Evolutionary conservation across 164 flowering plant genomes (phyloP), one percentile per base, ranked within the genome.

Genomic region (Umbellularia californica): DNA sequence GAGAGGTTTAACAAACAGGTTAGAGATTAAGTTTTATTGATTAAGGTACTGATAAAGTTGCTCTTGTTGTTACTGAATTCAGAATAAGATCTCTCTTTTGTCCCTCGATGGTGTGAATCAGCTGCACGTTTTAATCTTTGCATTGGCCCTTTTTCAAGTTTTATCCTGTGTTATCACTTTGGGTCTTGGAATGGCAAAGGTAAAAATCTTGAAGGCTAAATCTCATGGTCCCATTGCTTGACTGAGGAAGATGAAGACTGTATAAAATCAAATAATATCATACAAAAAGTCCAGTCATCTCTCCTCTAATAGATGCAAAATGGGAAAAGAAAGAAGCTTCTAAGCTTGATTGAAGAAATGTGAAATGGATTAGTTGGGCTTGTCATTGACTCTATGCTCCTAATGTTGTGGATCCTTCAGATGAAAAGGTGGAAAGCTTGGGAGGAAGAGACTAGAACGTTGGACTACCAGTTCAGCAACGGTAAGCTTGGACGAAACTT

Each of bases 381-480:
- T 19, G 28, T 35, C 55, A 50, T 64, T 65, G 17, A 73, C 17
- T 15, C 35, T 47, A 7, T 76, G 24, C 27, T 30, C 2, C 47
- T 69, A 62, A 50, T 25, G 15, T 69, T 60, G 52, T 69, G 52
- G 22, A n/a, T 69, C 72, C 22, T 33, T 14, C 82, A 89, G 93
- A 86, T 88, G 90, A 85, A 74, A 66, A 79, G 76, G 27, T 89
- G 90, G 93, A 79, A 83, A 60, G 72, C 80, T 71, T 89, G 93
- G 93, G 90, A 89, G 72, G 93, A 83, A 81, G 88, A 89, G 74
- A 88, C 93, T 28, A 83, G 79, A 75, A 83, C 88, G 0, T 58
- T 88, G 47, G 89, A 89, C 25, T 89, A 89, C 74, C 84, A 84
- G 65, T 82, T 82, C 77, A 72, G 86, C 60, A 77, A 83, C 68